phyloP scores from a whole-genome alignment of 495 filamentous ascomycete genomes.

The Chaetomium tenue region DNA sequence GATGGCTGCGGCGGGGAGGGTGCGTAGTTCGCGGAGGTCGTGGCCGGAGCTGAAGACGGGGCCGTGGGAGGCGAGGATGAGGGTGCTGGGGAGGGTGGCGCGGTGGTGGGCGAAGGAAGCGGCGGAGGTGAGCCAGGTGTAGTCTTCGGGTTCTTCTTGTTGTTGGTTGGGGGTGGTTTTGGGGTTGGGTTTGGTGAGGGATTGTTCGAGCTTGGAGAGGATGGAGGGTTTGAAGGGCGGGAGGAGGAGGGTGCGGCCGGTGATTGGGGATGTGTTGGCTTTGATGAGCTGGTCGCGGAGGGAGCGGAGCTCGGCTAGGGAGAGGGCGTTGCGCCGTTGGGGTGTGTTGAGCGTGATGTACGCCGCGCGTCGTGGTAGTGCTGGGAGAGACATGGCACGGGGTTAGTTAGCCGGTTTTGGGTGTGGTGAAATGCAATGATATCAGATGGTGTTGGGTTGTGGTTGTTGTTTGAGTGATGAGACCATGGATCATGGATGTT shows the following conservation, averaged over 20 bases:
- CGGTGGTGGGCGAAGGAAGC: conserved; percentile 23
- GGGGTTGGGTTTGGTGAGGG: neutral
- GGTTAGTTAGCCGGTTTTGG: neutral
- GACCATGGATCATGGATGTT: neutral
- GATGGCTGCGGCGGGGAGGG: conserved; percentile 5
- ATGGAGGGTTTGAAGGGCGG: conserved; percentile 27
- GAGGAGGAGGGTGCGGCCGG: conserved; percentile 24
- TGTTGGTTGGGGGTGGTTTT: neutral
- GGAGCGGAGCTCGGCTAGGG: conserved; percentile 25
- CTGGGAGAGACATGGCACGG: conserved; percentile 11
- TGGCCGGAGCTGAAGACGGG: conserved; percentile 34
- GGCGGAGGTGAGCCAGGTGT: conserved; percentile 29
- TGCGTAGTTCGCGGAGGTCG: conserved; percentile 27
- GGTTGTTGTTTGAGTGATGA: neutral
- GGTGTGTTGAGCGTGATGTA: conserved; percentile 22
- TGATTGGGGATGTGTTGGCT: conserved; percentile 26
- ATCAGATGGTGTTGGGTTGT: neutral
- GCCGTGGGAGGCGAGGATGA: conserved; percentile 32
- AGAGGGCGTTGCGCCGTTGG: conserved; percentile 29
- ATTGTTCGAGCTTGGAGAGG: conserved; percentile 16
- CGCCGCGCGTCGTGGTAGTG: conserved; percentile 13
- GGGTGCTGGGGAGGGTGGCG: conserved; percentile 21
- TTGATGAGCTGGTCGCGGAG: conserved; percentile 28
- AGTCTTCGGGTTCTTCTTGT: neutral
- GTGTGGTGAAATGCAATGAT: neutral